A percentile compares a stretch with the other conserved stretches of the same genome.
Evolutionary conservation across 2,329 filamentous ascomycete genomes (phyloP).

Genomic region (Fulvia fulva): DNA sequence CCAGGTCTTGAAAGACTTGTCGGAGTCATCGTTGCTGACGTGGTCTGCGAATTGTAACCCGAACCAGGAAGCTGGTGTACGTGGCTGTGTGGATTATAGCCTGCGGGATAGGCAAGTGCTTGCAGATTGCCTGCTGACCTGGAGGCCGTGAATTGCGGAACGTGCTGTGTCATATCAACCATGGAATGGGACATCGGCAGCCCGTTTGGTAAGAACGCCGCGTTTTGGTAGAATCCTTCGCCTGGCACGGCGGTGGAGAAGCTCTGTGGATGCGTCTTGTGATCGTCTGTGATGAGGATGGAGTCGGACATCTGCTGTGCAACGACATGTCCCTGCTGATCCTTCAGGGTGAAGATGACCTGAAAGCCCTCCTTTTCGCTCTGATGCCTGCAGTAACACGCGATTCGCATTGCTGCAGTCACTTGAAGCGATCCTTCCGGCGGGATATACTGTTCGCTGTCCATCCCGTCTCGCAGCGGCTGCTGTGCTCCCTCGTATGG

Average conservation of each 20-base stretch:
- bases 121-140: slow-evolving; percentile 63
- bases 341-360: slow-evolving; percentile 93
- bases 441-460: slow-evolving; percentile 28
- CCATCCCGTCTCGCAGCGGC: slow-evolving; percentile 25
- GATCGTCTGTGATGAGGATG: slow-evolving; percentile 97
- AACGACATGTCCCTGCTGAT: slow-evolving; percentile 69
- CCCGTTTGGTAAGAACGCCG: slow-evolving; percentile 27
- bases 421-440: slow-evolving; percentile 67
- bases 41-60: slow-evolving; percentile 33
- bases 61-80: slow-evolving; percentile 32
- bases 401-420: slow-evolving; percentile 88
- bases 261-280: slow-evolving; percentile 68
- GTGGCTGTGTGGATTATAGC: slow-evolving; percentile 33
- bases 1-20: slow-evolving; percentile 67
- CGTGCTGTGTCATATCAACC: slow-evolving; percentile 35
- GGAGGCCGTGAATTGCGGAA: slow-evolving; percentile 52
- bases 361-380: slow-evolving; percentile 87
- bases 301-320: slow-evolving; percentile 81
- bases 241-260: slow-evolving; percentile 28
- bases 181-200: slow-evolving; percentile 37
- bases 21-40: slow-evolving; percentile 51
- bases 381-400: slow-evolving; percentile 94
- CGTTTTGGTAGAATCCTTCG: slow-evolving; percentile 26
- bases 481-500: slow-evolving; percentile 44
- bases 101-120: slow-evolving; percentile 42